Base-by-base conservation (phyloP, 441 rosid genomes). In the Gossypium trilobum region DNA sequence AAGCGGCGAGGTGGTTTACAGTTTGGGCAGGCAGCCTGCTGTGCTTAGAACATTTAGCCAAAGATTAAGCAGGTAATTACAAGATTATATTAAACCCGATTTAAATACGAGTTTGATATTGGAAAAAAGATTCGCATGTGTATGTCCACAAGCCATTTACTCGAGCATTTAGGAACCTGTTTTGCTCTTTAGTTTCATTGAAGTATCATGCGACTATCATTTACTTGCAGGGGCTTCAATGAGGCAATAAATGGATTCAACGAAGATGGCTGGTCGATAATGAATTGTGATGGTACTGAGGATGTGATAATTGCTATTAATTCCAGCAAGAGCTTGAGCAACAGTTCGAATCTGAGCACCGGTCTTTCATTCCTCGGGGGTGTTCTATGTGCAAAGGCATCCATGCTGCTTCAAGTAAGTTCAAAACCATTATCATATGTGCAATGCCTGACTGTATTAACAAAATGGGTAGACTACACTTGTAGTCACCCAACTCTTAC, bases 391-490 rank as follows among this genome's bases (percentile, higher is more conserved):
- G 99, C 98, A 16, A 95, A 92, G 78, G 98, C 98, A 64, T 95
- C 99, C 8, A 92, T 95, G 99, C 88, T 95, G 48, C 88, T 95
- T 75, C 98, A 89, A 84, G 99, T 92, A 79, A 84, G 89, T 78
- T 78, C 17, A 3, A 39, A 63, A 17, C 51, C 5, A 3, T 11
- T 10, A 39, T 19, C 68, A 4, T 42, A 64, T 11, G 27, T 64
- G 2, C 8, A 11, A 4, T 42, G 0, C 14, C 44, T 22, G 69
- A 64, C n/a, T 0, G 2, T 20, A 11, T 44, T 44, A 3, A 36
- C 17, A 16, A 61, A 57, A 57, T 31, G n/a, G 44, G 44, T 36
- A 36, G 44, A 36, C 44, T 36, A 36, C 44, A 36, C 44, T 36
- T 36, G 44, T 8, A 1, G 44, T 36, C 44, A 36, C 44, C 44